Evolutionary conservation across 768 basidiomycete species (phyloP), one percentile per base, ranked within the genome.

Genomic region (Cytidiella melzeri): DNA sequence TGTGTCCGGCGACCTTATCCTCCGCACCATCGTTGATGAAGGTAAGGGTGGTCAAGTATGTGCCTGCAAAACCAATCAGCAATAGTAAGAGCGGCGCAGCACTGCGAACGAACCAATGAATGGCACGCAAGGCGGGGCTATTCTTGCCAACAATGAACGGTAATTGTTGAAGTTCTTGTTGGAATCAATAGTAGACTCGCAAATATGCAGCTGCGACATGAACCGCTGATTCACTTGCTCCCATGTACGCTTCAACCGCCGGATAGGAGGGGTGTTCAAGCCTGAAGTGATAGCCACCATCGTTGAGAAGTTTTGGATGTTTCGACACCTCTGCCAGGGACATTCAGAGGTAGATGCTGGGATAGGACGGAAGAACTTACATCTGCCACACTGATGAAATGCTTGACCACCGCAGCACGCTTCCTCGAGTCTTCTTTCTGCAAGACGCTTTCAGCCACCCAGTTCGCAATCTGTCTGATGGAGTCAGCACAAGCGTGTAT

Each of bases 1-100:
- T 71, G 48, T 79, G 77, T 6, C 81, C 86, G 15, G 77, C 76
- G 9, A 96, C 72, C 57, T 75, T 81, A 70, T 98, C 91, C 44
- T 87, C 85, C 61, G 91, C 92, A 7, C 95, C 96, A 58, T 97
- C 96, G 67, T 96, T 92, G 63, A 96, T 95, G 67, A 98, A 97
- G n/a, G 93, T 94, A 53, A 98, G 73, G 5, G 88, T 91, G 5
- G 95, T 94, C 23, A 99, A 79, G 72, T 95, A 97, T 47, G 97
- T 88, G 60, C 96, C 95, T 96, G 57, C 0, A n/a, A 51, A 9
- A 13, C 15, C 11, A 37, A 36, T 45, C 24, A 48, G 41, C 41
- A 47, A n/a, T n/a, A n/a, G n/a, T n/a, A n/a, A n/a, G n/a, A n/a
- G n/a, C n/a, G n/a, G n/a, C n/a, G n/a, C n/a, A n/a, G n/a, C n/a